These are phyloP conservation scores for Lipomyces orientalis DNA, from an alignment of 805 yeast genomes.

Conservation along the genomic window DNA sequence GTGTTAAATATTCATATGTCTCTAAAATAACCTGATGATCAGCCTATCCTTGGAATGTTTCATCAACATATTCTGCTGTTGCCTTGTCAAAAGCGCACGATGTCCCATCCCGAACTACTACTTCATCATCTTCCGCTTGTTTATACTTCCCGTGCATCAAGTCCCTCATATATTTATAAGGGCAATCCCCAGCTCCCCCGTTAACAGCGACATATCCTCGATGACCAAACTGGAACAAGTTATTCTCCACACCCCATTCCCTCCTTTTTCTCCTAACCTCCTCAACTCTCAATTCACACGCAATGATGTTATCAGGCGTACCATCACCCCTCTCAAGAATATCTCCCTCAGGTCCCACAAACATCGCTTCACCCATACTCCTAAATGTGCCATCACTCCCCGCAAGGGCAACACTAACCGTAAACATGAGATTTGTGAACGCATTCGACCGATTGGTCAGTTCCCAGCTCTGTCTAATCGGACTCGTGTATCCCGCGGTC, in stretches of 20 bases:
- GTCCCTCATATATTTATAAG: constrained; percentile 12
- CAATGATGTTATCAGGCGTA: constrained; percentile 12
- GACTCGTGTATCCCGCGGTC: constrained; percentile 15
- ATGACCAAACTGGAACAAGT: constrained; percentile 11
- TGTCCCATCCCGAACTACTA: constrained; percentile 9
- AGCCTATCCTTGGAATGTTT: neutral
- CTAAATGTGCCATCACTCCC: constrained; percentile 13
- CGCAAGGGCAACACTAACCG: constrained; percentile 9
- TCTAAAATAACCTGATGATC: neutral
- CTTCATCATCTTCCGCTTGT: constrained; percentile 13
- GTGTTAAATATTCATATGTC: constrained; percentile 1
- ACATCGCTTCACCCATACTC: constrained; percentile 15
- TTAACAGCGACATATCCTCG: constrained; percentile 16
- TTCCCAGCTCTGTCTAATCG: constrained; percentile 12
- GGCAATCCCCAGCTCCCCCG: constrained; percentile 12
- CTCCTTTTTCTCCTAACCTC: constrained; percentile 12
- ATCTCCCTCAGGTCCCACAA: constrained; percentile 13
- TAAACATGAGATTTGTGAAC: constrained; percentile 9
- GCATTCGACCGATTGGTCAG: constrained; percentile 11
- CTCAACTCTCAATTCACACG: constrained; percentile 11
- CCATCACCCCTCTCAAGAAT: constrained; percentile 8
- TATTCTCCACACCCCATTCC: constrained; percentile 14
- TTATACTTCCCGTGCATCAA: constrained; percentile 7
- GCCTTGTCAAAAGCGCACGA: constrained; percentile 5
- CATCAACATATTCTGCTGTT: neutral